phyloP scores from a whole-genome alignment of 164 flowering plant genomes.

The Aristolochia fimbriata region DNA sequence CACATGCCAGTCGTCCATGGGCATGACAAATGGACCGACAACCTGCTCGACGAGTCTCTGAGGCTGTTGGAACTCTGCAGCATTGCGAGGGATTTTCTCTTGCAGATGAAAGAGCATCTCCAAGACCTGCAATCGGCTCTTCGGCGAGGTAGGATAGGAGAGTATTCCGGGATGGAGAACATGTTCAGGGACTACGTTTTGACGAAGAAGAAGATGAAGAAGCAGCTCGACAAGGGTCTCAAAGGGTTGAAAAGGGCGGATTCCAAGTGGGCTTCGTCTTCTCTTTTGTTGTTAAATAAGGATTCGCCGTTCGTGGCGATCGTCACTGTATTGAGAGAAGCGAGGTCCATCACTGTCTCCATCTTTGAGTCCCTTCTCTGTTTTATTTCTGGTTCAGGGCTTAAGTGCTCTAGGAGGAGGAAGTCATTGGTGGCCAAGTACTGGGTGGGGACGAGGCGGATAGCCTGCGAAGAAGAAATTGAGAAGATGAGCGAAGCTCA shows the following conservation, averaged over 20 bases:
- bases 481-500: not conserved
- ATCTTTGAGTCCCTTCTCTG: not conserved
- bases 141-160: not conserved
- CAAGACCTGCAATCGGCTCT: conserved; percentile 2
- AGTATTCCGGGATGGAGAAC: not conserved
- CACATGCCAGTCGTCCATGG: not conserved
- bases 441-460: not conserved
- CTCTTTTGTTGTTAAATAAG: not conserved
- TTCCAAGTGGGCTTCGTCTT: not conserved
- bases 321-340: not conserved
- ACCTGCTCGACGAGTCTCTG: not conserved
- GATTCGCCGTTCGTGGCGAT: not conserved
- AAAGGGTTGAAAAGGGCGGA: not conserved
- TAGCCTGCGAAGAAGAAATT: not conserved
- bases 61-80: not conserved
- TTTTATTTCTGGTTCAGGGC: not conserved
- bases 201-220: not conserved
- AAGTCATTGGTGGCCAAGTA: not conserved
- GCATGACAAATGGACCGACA: not conserved
- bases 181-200: not conserved
- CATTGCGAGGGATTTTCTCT: not conserved
- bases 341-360: not conserved
- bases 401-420: not conserved
- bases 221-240: not conserved
- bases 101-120: not conserved